Evolutionary conservation across 2,329 filamentous ascomycete species (phyloP).

Genomic region (Endocalyx cinctus): DNA sequence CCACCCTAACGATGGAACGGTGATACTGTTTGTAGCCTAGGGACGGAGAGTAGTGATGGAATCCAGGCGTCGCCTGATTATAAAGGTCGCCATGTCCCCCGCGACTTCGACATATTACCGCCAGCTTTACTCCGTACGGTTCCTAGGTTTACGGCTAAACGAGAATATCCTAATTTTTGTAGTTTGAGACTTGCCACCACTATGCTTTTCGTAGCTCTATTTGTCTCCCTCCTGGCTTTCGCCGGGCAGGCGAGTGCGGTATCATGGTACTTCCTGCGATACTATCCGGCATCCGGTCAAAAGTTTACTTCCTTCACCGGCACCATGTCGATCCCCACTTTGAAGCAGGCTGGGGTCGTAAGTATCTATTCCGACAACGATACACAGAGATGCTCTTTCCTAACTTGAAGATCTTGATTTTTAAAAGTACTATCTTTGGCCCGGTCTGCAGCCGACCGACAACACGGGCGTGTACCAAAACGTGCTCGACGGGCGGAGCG

Average conservation of each 20-base stretch:
- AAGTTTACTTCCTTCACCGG: conserved; percentile 29
- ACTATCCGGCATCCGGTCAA: conserved; percentile 27
- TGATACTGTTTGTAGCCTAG: neutral
- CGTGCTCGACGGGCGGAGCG: conserved; percentile 34
- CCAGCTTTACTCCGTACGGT: neutral
- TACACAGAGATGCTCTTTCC: neutral
- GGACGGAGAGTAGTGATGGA: neutral
- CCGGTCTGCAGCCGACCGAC: conserved; percentile 35
- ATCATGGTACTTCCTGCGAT: conserved; percentile 30
- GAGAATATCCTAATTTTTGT: no score
- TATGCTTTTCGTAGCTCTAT: conserved; percentile 12
- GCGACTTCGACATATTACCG: neutral
- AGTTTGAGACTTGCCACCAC: no score
- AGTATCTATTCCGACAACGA: neutral
- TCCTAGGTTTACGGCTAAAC: no score
- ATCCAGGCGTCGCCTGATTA: neutral
- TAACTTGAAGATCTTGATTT: neutral
- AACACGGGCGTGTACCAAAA: conserved; percentile 37
- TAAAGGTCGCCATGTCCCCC: neutral
- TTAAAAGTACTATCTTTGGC: conserved; percentile 36
- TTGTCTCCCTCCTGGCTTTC: conserved; percentile 20
- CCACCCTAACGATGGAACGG: no score
- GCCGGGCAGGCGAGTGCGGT: conserved; percentile 22
- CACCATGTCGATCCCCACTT: conserved; percentile 23
- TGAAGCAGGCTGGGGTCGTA: conserved; percentile 25